Conservation (phyloP, 2,329 filamentous ascomycete genomes). For the Beauveria scarabaeidicola region DNA sequence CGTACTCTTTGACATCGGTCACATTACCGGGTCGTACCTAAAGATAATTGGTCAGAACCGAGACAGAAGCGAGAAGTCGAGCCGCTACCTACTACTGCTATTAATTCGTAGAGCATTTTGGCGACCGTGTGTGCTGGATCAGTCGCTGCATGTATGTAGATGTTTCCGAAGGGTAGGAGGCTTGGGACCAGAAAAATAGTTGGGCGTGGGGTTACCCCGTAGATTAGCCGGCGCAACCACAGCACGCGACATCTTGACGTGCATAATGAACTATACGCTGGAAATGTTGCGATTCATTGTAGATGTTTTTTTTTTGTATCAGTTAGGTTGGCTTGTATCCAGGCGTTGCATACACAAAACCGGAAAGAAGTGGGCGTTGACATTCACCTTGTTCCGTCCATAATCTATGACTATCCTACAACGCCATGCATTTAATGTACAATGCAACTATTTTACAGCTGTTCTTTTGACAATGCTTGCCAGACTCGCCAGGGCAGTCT, state of each 20-base stretch:
- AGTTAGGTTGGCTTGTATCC: neutral
- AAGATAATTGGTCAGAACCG: neutral
- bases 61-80: neutral
- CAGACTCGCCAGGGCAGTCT: slow-evolving; percentile 72
- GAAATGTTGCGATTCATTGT: neutral
- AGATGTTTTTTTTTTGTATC: neutral
- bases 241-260: neutral
- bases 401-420: slow-evolving; percentile 23
- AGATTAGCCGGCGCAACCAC: slow-evolving; percentile 21
- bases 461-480: slow-evolving; percentile 41
- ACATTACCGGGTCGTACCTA: slow-evolving; percentile 90
- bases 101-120: slow-evolving; percentile 93
- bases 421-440: slow-evolving; percentile 26
- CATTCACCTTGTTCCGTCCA: neutral
- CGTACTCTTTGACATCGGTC: slow-evolving; percentile 89
- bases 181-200: slow-evolving; percentile 12
- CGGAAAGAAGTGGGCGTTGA: neutral
- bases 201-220: slow-evolving; percentile 15
- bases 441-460: slow-evolving; percentile 29
- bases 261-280: neutral
- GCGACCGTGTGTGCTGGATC: slow-evolving; percentile 22
- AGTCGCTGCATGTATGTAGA: neutral
- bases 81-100: slow-evolving; percentile 75
- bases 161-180: neutral
- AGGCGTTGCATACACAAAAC: neutral